Evolutionary conservation across 441 rosid species (phyloP), one percentile per base, ranked within the genome.

Genomic region (Viola pubescens): DNA sequence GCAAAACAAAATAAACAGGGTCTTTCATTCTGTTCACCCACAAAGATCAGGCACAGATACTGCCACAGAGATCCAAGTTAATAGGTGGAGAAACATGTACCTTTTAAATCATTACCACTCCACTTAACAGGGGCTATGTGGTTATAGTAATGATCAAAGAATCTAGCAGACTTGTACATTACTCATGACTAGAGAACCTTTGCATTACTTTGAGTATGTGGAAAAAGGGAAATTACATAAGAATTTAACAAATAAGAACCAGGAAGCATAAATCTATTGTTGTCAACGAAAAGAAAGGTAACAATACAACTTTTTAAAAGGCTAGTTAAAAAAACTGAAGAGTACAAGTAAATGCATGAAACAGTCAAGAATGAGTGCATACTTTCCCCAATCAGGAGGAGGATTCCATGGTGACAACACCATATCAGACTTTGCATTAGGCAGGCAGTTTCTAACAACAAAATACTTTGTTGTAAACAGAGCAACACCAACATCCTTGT

Each of bases 371-470:
- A 59, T 57, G 67, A 70, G 59, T 19, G 50, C 83, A 63, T 81
- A 91, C 99, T 87, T 85, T 76, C 95, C 99, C 99, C 97, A 91
- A 72, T 90, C 99, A 44, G 86, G 79, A n/a, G 97, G 97, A 75
- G 99, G 90, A 74, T 94, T 88, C 97, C 97, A 94, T 3, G 99
- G 87, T 14, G 99, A 85, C 60, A 94, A 67, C 76, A 94, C 87
- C 83, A 77, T 91, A 75, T 88, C 97, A 56, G 84, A 87, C 74
- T 94, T 91, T 69, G 83, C 95, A 80, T 83, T 76, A 58, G 77
- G 81, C 59, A 86, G 72, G 75, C 92, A 87, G 73, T 94, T 91
- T 63, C 94, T 79, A 66, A 90, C 86, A 69, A 94, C 94, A 66
- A 80, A 68, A 66, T 73, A 82, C 81, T 90, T 94, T 37, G 92